Evolutionary conservation across 2,329 filamentous ascomycete species (phyloP).

Genomic region (Sarocladium strictum): DNA sequence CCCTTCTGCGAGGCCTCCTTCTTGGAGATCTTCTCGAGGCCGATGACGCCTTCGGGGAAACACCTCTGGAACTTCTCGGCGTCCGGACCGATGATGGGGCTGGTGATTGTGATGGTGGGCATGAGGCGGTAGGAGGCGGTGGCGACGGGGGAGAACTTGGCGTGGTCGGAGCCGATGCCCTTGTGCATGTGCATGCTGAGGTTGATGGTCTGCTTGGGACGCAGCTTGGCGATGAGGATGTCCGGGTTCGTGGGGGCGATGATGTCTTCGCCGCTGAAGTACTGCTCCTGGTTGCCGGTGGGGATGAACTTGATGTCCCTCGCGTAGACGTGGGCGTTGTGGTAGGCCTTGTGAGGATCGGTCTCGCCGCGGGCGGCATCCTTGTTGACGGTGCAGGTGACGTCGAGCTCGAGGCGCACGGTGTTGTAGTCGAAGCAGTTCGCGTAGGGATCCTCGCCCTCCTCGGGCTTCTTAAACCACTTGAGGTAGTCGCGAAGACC

Average conservation of each 20-base stretch:
- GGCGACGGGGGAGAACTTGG: conserved; percentile 94
- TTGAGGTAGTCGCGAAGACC: conserved; percentile 73
- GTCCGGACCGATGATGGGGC: conserved; percentile 79
- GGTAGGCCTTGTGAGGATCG: conserved; percentile 79
- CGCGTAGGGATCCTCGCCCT: conserved; percentile 55
- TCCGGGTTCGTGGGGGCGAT: conserved; percentile 82
- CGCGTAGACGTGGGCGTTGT: conserved; percentile 79
- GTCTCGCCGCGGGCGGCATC: conserved; percentile 66
- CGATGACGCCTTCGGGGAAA: conserved; percentile 86
- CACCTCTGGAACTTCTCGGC: conserved; percentile 85
- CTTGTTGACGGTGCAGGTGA: conserved; percentile 74
- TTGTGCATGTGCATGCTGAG: conserved; percentile 92
- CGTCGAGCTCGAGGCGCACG: conserved; percentile 67
- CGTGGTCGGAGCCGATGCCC: conserved; percentile 87
- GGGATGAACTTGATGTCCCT: conserved; percentile 71
- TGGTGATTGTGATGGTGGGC: conserved; percentile 76
- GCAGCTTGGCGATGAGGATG: conserved; percentile 89
- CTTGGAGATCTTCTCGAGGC: conserved; percentile 63
- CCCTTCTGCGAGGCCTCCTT: conserved; percentile 55
- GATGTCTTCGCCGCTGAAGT: conserved; percentile 61
- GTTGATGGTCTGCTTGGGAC: conserved; percentile 81
- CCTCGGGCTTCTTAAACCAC: conserved; percentile 68
- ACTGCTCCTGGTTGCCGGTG: conserved; percentile 63
- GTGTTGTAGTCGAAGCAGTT: conserved; percentile 78
- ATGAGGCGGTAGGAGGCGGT: conserved; percentile 90